These are phyloP conservation scores for Penicillium arizonense DNA, from an alignment of 495 filamentous ascomycete species.

Conservation along the genomic window DNA sequence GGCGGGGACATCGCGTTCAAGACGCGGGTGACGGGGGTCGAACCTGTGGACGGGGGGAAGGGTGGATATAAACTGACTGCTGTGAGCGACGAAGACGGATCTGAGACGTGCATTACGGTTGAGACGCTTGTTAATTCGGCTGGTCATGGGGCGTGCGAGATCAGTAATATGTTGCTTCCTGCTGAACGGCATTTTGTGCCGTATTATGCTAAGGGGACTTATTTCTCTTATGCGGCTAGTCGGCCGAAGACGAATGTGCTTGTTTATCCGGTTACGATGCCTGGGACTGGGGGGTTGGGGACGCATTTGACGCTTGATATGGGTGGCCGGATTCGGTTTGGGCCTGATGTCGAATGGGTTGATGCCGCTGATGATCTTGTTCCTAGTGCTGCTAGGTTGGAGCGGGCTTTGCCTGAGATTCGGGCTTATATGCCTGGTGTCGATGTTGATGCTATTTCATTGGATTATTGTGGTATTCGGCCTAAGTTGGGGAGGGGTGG, in stretches of 20 bases:
- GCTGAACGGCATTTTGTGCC: constrained; percentile 52
- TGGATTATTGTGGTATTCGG: constrained; percentile 89
- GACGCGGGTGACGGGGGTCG: constrained; percentile 58
- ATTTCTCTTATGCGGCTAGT: constrained; percentile 78
- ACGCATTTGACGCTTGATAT: constrained; percentile 94
- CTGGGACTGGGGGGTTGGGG: constrained; percentile 80
- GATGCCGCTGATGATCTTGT: constrained; percentile 56
- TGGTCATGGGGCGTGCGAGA: constrained; percentile 69
- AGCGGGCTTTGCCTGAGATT: constrained; percentile 71
- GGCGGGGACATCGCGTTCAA: constrained; percentile 72
- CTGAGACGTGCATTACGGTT: constrained; percentile 59
- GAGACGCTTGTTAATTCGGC: constrained; percentile 83
- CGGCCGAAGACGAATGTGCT: constrained; percentile 68
- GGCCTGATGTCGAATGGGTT: constrained; percentile 95
- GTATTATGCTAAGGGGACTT: constrained; percentile 91
- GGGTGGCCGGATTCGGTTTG: constrained; percentile 82
- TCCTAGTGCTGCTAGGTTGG: constrained; percentile 55
- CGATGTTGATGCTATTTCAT: constrained; percentile 59
- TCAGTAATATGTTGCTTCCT: constrained; percentile 83
- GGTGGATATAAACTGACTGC: constrained; percentile 59
- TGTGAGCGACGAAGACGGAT: constrained; percentile 34
- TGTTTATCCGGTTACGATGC: constrained; percentile 81
- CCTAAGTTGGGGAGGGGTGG: constrained; percentile 73
- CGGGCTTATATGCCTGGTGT: constrained; percentile 74
- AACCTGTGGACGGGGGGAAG: constrained; percentile 42